Evolutionary conservation across 2,329 filamentous ascomycete genomes (phyloP).

Genomic region (Thielaviopsis musarum): DNA sequence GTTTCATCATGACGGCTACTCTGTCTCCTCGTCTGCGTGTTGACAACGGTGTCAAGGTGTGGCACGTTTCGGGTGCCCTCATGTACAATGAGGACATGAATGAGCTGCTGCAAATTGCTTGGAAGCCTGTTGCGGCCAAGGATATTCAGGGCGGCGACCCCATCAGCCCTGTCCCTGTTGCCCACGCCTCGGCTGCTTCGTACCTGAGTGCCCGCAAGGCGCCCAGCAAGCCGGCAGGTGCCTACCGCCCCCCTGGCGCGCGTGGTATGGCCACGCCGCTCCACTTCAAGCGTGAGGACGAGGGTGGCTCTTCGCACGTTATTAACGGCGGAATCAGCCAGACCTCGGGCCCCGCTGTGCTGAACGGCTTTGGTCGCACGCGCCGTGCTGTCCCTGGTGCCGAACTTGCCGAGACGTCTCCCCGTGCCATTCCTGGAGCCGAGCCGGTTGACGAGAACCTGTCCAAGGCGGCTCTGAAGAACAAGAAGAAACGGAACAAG

Average conservation of each 20-base stretch:
- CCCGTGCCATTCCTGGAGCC: constrained; percentile 47
- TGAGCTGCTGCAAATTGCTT: constrained; percentile 80
- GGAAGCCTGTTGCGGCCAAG: constrained; percentile 58
- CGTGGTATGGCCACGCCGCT: constrained; percentile 77
- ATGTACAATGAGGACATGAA: constrained; percentile 95
- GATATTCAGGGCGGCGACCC: constrained; percentile 49
- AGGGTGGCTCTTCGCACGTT: constrained; percentile 78
- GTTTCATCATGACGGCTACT: constrained; percentile 92
- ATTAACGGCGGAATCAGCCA: constrained; percentile 48
- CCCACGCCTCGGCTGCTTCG: constrained; percentile 66
- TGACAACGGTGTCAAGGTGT: constrained; percentile 90
- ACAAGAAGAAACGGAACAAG: constrained; percentile 95
- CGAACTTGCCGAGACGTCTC: constrained; percentile 54
- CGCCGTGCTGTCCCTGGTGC: constrained; percentile 77
- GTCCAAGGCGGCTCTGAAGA: constrained; percentile 77
- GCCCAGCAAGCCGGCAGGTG: constrained; percentile 90
- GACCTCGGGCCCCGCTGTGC: constrained; percentile 28
- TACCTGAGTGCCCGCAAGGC: constrained; percentile 82
- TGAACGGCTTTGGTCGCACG: constrained; percentile 64
- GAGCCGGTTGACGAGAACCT: constrained; percentile 54
- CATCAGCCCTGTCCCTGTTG: constrained; percentile 53
- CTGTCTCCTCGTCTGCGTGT: constrained; percentile 89
- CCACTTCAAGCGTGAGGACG: constrained; percentile 93
- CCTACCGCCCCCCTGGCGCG: constrained; percentile 87
- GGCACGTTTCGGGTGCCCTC: constrained; percentile 73